A percentile compares a stretch with the other conserved stretches of the same genome.
phyloP scores from a whole-genome alignment of 2,329 filamentous ascomycete species.

The Beauveria caledonica region DNA sequence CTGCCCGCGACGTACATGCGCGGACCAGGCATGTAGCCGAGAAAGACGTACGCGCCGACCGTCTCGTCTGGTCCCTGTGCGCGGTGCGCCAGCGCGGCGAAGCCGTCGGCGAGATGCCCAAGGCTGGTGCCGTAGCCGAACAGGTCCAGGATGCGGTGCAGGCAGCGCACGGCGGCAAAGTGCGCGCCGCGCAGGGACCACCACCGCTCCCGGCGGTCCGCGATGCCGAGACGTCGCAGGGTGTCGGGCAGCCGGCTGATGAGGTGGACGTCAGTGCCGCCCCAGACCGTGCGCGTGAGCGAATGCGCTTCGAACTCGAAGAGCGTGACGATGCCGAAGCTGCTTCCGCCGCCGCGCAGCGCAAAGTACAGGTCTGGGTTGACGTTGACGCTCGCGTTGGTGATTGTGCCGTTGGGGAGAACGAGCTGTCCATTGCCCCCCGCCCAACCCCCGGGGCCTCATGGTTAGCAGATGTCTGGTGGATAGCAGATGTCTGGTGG shows the following conservation, averaged over 20 bases:
- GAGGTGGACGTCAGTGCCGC: neutral
- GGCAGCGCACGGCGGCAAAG: neutral
- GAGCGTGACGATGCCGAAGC: conserved; percentile 29
- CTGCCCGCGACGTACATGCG: neutral
- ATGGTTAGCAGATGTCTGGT: no score
- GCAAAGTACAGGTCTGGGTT: conserved; percentile 36
- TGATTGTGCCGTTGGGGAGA: conserved; percentile 28
- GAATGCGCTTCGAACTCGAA: conserved; percentile 12
- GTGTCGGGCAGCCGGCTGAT: neutral
- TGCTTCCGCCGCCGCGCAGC: conserved; percentile 36
- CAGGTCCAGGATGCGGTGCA: neutral
- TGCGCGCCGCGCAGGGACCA: neutral
- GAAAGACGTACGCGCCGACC: neutral
- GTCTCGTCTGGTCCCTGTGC: neutral
- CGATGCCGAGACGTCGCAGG: neutral
- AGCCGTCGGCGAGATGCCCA: neutral
- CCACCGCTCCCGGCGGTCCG: neutral
- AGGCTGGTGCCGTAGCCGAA: neutral
- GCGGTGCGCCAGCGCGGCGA: neutral
- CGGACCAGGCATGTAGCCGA: neutral
- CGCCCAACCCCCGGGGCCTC: no score
- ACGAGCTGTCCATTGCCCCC: conserved; percentile 18
- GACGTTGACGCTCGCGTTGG: conserved; percentile 25
- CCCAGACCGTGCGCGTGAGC: neutral
- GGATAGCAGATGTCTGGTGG: no score